Conservation (phyloP, 345 rosid species). For the Moricandia arvensis region DNA sequence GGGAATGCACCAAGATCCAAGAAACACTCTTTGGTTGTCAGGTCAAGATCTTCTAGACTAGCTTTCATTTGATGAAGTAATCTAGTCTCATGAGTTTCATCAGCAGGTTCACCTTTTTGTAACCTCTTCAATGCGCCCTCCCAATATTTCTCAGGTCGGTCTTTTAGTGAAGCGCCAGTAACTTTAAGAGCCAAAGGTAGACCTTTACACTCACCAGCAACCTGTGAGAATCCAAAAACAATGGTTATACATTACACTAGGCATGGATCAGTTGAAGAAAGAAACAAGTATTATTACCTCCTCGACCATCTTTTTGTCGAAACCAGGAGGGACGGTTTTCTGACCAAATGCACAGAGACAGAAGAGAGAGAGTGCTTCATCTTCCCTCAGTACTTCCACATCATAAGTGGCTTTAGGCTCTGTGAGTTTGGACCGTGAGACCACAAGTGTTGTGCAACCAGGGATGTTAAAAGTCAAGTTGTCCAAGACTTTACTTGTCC, state of each 20-base stretch:
- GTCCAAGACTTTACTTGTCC: constrained; percentile 45
- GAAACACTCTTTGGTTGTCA: constrained; percentile 68
- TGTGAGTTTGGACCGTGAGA: constrained; percentile 66
- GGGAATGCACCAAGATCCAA: constrained; percentile 91
- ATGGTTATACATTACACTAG: background rate
- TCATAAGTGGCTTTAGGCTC: constrained; percentile 43
- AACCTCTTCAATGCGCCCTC: constrained; percentile 60
- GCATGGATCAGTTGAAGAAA: background rate
- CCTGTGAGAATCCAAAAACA: constrained; percentile 41
- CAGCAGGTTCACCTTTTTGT: constrained; percentile 67
- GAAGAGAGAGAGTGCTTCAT: constrained; percentile 68
- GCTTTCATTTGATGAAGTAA: constrained; percentile 75
- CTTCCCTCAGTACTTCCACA: constrained; percentile 61
- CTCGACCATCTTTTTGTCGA: constrained; percentile 52
- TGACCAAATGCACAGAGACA: constrained; percentile 74
- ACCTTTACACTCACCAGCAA: constrained; percentile 82
- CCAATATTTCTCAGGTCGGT: constrained; percentile 67
- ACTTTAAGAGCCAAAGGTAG: constrained; percentile 96
- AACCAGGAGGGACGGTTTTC: constrained; percentile 54
- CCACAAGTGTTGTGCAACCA: constrained; percentile 71
- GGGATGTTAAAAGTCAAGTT: constrained; percentile 49
- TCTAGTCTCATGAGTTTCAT: constrained; percentile 67
- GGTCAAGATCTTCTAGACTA: constrained; percentile 52
- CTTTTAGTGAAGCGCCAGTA: constrained; percentile 74
- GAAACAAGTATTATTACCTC: constrained; percentile 44